Evolutionary conservation across 192 early-diverging fungal species (phyloP).

Genomic region (Martensiomyces pterosporus): DNA sequence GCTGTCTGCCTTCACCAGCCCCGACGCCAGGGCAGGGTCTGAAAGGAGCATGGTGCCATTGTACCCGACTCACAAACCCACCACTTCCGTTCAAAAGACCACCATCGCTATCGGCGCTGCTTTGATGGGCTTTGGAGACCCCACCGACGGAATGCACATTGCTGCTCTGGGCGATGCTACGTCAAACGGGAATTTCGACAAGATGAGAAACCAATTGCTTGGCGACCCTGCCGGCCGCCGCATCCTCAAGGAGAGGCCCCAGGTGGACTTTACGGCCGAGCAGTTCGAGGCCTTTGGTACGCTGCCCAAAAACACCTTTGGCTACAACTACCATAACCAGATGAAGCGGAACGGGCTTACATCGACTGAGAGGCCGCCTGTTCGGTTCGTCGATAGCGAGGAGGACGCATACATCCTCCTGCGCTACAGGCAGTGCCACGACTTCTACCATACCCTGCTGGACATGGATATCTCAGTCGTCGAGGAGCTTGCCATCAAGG

Average conservation of each 20-base stretch:
- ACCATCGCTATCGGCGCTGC: conserved; percentile 72
- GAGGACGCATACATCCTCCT: conserved; percentile 93
- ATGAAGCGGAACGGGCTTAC: conserved; percentile 74
- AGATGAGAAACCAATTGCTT: conserved; percentile 79
- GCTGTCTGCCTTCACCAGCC: conserved; percentile 45
- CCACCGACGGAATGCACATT: conserved; percentile 54
- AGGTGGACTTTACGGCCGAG: conserved; percentile 65
- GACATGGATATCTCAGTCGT: conserved; percentile 78
- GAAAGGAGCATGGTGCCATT: conserved; percentile 43
- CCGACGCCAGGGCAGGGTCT: conserved; percentile 31
- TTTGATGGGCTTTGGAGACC: conserved; percentile 70
- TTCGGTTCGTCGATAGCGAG: conserved; percentile 83
- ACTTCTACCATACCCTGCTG: conserved; percentile 89
- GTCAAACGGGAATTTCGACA: conserved; percentile 58
- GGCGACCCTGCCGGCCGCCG: conserved; percentile 66
- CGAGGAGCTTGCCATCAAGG: conserved; percentile 91
- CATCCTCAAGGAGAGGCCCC: conserved; percentile 78
- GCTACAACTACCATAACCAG: conserved; percentile 77
- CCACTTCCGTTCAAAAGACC: conserved; percentile 58
- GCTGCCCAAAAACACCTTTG: conserved; percentile 75
- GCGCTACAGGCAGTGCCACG: conserved; percentile 90
- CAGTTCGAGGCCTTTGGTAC: conserved; percentile 59
- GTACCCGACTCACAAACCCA: conserved; percentile 61
- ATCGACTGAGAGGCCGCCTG: conserved; percentile 75
- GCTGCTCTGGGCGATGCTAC: conserved; percentile 83